Evolutionary conservation across 2,329 filamentous ascomycete species (phyloP), one percentile per base, ranked within the genome.

Genomic region (Pleomassaria siparia): DNA sequence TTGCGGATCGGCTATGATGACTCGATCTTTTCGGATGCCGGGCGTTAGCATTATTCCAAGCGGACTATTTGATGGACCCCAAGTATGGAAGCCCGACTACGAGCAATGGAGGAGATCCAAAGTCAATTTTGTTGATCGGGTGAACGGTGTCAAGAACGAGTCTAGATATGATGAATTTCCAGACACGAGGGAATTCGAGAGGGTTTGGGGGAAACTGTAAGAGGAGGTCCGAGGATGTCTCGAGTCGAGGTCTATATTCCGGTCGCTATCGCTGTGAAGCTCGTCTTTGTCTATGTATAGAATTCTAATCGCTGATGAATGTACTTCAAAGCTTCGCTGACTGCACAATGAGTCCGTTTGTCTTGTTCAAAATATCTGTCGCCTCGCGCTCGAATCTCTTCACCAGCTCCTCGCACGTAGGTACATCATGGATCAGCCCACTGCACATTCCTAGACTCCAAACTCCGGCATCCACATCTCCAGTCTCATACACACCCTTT

Each of bases 381-480:
- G 62, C 63, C 21, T 64, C 62, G 15, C 51, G 56, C 50, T 66
- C 63, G 43, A 67, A 58, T 9, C 58, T 55, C 47, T 56, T 61
- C 15, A 60, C 49, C 25, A 67, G 46, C 21, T 56, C 58, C 30
- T 53, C 55, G 35, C 55, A 58, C 29, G 48, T 59, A 13, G 55
- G 55, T 11, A 58, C 44, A 45, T 58, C 55, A 28, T 92, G 84
- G 53, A 94, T 94, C 46, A 94, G 70, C 5, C 89, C 89, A 56
- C 33, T 26, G 15, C 33, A 40, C 43, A 43, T 40, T 2, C 49
- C 49, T 18, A 51, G n/a, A 42, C 25, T 58, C 59, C 62, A 63
- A 20, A 65, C 62, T n/a, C 60, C 59, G 11, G 55, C 56, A 55
- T 65, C 59, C 2, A 62, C 55, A 55, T 63, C 60, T 4, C 60